Conservation (phyloP, 129 eudicot species). For the Lactuca saligna region DNA sequence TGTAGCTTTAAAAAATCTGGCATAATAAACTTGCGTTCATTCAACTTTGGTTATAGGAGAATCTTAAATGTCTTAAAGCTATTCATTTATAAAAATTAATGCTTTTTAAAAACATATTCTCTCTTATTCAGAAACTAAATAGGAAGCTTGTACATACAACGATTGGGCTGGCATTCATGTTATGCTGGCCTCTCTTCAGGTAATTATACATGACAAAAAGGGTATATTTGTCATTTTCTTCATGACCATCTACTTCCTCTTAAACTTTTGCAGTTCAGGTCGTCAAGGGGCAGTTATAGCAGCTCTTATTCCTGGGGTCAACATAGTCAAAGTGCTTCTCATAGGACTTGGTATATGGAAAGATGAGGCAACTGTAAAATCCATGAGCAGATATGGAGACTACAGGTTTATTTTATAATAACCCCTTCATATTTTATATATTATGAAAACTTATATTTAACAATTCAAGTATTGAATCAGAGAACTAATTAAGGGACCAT, state of each 20-base stretch:
- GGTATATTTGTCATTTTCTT: conserved; percentile 10
- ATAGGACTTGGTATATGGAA: conserved; percentile 86
- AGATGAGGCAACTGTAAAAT: conserved; percentile 87
- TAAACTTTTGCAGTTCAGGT: conserved; percentile 61
- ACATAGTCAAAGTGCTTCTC: conserved; percentile 73
- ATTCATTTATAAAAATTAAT: neutral
- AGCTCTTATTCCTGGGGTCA: conserved; percentile 72
- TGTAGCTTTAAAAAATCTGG: too few species aligned
- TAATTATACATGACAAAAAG: conserved; percentile 23
- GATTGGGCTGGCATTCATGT: conserved; percentile 88
- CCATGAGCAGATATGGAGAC: conserved; percentile 91
- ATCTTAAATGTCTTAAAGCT: neutral
- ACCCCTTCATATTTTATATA: neutral
- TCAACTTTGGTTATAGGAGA: conserved; percentile 6
- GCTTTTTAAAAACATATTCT: neutral
- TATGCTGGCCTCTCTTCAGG: conserved; percentile 99
- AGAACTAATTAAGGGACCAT: conserved; percentile 75
- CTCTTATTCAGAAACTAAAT: conserved; percentile 62
- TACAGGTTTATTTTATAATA: conserved; percentile 61
- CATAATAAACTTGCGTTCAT: neutral
- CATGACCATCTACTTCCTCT: conserved; percentile 23
- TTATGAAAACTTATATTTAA: too few species aligned
- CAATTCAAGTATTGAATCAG: conserved; percentile 31
- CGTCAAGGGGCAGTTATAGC: conserved; percentile 77
- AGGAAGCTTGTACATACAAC: conserved; percentile 93